Evolutionary conservation across 768 basidiomycete species (phyloP).

Genomic region (Phylloporus scabripes): DNA sequence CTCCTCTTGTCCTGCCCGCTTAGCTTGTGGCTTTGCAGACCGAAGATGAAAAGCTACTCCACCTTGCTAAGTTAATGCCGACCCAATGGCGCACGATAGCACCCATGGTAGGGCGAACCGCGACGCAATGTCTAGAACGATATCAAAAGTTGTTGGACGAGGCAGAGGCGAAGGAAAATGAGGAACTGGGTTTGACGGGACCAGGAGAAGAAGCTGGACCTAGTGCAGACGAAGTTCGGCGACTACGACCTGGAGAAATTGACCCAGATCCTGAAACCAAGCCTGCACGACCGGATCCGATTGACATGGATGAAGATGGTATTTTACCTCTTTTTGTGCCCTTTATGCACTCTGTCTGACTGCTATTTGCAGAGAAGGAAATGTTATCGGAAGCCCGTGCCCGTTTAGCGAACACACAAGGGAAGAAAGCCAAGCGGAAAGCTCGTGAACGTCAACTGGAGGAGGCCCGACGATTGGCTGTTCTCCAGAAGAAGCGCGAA

Average conservation of each 20-base stretch:
- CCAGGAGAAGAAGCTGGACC: constrained; percentile 76
- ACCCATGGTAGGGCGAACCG: constrained; percentile 95
- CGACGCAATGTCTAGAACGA: constrained; percentile 94
- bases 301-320: constrained; percentile 99
- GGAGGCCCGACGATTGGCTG: constrained; percentile 89
- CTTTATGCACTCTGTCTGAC: not conserved
- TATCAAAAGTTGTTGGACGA: constrained; percentile 98
- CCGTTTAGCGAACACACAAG: constrained; percentile 96
- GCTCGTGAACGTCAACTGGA: constrained; percentile 96
- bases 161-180: constrained; percentile 93
- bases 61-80: constrained; percentile 97
- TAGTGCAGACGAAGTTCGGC: constrained; percentile 87
- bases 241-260: constrained; percentile 91
- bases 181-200: constrained; percentile 87
- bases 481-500: constrained; percentile 96
- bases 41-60: constrained; percentile 97
- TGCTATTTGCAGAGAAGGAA: constrained; percentile 74
- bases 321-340: constrained; percentile 18
- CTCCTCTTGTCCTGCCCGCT: not conserved
- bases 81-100: constrained; percentile 99
- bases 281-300: constrained; percentile 96
- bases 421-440: constrained; percentile 99
- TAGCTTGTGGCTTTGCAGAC: constrained; percentile 43
- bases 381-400: constrained; percentile 99
- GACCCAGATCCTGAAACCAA: constrained; percentile 99